Evolutionary conservation across 805 yeast species (phyloP).

Genomic region (Ogataea ganodermae): DNA sequence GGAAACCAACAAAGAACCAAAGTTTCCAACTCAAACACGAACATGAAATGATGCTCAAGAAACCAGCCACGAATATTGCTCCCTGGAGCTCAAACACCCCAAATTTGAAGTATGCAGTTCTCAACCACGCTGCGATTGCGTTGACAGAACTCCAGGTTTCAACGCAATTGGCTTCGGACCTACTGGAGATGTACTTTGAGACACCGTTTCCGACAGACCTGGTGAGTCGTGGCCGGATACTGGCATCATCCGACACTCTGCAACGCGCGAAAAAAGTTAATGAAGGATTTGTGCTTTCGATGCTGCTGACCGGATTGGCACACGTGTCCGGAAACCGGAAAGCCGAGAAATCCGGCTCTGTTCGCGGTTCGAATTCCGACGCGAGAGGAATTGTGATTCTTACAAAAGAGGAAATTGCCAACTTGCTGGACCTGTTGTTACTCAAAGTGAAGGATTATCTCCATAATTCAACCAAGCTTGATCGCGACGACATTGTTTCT

Average conservation of each 20-base stretch:
- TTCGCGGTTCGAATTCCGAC: neutral
- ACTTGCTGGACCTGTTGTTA: conserved; percentile 8
- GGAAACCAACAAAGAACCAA: conserved; percentile 28
- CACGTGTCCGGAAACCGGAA: conserved; percentile 1
- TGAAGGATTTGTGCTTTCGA: conserved; percentile 14
- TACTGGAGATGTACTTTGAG: conserved; percentile 17
- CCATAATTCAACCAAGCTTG: conserved; percentile 18
- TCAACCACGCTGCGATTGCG: conserved; percentile 10
- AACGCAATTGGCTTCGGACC: conserved; percentile 7
- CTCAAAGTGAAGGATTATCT: conserved; percentile 12
- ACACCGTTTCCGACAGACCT: conserved; percentile 12
- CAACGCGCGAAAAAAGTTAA: conserved; percentile 8
- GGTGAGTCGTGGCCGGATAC: conserved; percentile 10
- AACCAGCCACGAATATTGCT: neutral
- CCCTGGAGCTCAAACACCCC: neutral
- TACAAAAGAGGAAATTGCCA: conserved; percentile 2
- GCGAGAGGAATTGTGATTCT: neutral
- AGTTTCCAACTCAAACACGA: conserved; percentile 1
- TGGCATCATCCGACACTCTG: conserved; percentile 4
- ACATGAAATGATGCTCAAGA: neutral
- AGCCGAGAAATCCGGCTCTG: neutral
- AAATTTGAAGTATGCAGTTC: conserved; percentile 10
- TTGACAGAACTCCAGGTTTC: conserved; percentile 12
- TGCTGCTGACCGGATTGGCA: conserved; percentile 14
- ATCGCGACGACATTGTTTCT: conserved; percentile 20